Percentiles rank a stretch among this genome's conserved stretches.
Conservation (phyloP, 768 basidiomycete genomes). For the Psilocybe cyanescens region DNA sequence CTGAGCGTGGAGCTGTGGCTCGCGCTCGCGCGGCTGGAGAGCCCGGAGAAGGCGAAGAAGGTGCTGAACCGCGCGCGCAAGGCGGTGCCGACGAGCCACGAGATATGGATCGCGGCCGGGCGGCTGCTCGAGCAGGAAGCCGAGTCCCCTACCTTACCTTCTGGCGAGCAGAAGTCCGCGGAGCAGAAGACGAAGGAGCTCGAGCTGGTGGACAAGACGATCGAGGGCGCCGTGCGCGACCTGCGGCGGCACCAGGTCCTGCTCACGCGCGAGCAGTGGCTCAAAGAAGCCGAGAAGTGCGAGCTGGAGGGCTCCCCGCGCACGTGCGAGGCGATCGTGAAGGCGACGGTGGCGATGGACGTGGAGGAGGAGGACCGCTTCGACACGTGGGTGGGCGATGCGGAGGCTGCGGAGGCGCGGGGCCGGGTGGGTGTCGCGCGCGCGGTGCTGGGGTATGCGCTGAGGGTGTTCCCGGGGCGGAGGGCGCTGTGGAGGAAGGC, state of each 20-base stretch:
- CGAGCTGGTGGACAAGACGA: slow-evolving; percentile 83
- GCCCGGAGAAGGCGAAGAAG: slow-evolving; percentile 86
- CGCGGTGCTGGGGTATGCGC: slow-evolving; percentile 87
- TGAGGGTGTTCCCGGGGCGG: slow-evolving; percentile 89
- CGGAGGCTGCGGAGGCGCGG: slow-evolving; percentile 76
- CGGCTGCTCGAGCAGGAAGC: slow-evolving; percentile 90
- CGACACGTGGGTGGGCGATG: slow-evolving; percentile 91
- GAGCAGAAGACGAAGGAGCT: slow-evolving; percentile 67
- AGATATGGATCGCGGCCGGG: no score
- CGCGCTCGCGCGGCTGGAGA: slow-evolving; percentile 95
- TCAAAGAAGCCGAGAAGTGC: slow-evolving; percentile 92
- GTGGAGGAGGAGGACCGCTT: slow-evolving; percentile 93
- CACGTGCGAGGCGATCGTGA: slow-evolving; percentile 94
- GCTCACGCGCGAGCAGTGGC: slow-evolving; percentile 91
- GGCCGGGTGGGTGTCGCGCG: slow-evolving; percentile 83
- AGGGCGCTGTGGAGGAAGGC: slow-evolving; percentile 88
- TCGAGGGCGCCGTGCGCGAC: slow-evolving; percentile 80
- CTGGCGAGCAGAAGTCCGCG: slow-evolving; percentile 42
- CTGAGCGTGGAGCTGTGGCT: slow-evolving; percentile 97
- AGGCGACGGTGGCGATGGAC: slow-evolving; percentile 92
- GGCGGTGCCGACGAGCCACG: slow-evolving; percentile 93
- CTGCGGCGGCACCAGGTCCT: slow-evolving; percentile 85
- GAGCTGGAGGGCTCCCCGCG: slow-evolving; percentile 83
- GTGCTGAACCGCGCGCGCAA: slow-evolving; percentile 97
- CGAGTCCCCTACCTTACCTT: not conserved